A percentile compares a stretch with the other conserved stretches of the same genome.
These are phyloP conservation scores for Sclerospora graminicola DNA, from an alignment of 352 stramenopile species.

Conservation along the genomic window DNA sequence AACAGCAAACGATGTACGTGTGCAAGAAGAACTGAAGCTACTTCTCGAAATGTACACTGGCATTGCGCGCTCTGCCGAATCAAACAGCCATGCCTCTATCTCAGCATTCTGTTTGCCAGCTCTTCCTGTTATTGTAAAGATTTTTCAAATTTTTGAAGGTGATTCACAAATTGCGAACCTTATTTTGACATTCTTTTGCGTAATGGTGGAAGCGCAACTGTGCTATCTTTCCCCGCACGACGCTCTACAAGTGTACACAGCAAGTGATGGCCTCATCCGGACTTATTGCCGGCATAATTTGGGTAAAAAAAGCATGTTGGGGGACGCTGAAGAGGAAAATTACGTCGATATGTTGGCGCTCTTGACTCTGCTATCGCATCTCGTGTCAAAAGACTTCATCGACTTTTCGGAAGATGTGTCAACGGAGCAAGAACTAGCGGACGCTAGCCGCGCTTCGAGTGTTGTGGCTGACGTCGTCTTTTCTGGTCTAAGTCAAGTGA, in stretches of 20 bases:
- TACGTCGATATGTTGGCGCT: constrained; percentile 65
- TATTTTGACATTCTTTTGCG: constrained; percentile 67
- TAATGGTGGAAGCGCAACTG: constrained; percentile 73
- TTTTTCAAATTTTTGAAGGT: constrained; percentile 68
- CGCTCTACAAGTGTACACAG: constrained; percentile 59
- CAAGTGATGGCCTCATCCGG: constrained; percentile 60
- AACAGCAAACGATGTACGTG: constrained; percentile 43
- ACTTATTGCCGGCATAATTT: constrained; percentile 62
- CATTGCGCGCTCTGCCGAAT: constrained; percentile 59
- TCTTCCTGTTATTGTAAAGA: constrained; percentile 59
- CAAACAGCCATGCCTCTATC: constrained; percentile 44
- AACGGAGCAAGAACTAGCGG: constrained; percentile 38
- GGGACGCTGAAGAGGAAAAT: constrained; percentile 64
- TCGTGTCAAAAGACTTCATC: constrained; percentile 80
- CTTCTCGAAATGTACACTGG: constrained; percentile 72
- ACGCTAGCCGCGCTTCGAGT: constrained; percentile 45
- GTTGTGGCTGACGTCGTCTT: constrained; percentile 85
- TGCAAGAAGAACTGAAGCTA: constrained; percentile 69
- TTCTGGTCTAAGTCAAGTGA: constrained; percentile 72
- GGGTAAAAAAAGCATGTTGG: constrained; percentile 51
- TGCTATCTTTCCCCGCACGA: constrained; percentile 61
- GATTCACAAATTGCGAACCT: constrained; percentile 65
- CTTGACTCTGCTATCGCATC: constrained; percentile 67
- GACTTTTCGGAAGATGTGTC: constrained; percentile 73
- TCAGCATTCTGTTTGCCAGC: constrained; percentile 55